phyloP scores from a whole-genome alignment of 306 rosid species.

The Castanopsis chinensis region DNA sequence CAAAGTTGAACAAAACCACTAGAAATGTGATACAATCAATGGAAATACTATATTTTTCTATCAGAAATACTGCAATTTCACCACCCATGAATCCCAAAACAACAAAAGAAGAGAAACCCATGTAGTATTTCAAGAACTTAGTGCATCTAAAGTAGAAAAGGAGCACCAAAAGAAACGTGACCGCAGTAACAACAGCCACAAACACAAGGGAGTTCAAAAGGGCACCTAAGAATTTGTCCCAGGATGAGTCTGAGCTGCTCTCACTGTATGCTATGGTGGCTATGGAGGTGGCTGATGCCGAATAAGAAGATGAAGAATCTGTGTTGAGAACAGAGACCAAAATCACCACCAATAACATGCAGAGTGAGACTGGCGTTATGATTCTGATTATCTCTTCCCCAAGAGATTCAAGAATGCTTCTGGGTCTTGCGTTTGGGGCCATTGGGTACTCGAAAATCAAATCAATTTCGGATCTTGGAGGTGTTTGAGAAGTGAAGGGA shows the following conservation, averaged over 20 bases:
- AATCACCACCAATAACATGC: constrained; percentile 84
- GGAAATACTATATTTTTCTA: constrained; percentile 49
- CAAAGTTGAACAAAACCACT: constrained; percentile 59
- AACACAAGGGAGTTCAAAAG: constrained; percentile 75
- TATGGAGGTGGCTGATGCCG: constrained; percentile 36
- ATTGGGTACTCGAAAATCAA: constrained; percentile 30
- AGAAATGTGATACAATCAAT: constrained; percentile 70
- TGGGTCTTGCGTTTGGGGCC: constrained; percentile 58
- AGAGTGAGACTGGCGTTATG: constrained; percentile 77
- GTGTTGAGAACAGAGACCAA: constrained; percentile 63
- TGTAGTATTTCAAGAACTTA: constrained; percentile 64
- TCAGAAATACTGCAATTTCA: constrained; percentile 50
- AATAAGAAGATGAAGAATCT: constrained; percentile 41
- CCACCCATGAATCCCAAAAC: constrained; percentile 83
- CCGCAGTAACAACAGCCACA: constrained; percentile 61
- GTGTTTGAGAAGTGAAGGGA: neutral
- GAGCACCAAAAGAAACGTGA: constrained; percentile 71
- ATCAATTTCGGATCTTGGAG: constrained; percentile 17
- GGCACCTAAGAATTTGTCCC: constrained; percentile 90
- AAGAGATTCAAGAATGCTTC: constrained; percentile 52
- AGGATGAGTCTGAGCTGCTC: constrained; percentile 59
- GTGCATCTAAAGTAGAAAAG: constrained; percentile 85
- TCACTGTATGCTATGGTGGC: constrained; percentile 81
- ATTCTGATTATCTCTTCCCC: constrained; percentile 89
- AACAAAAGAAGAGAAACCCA: constrained; percentile 79